Base-by-base conservation (phyloP, 2,329 filamentous ascomycete genomes). In the Colletotrichum sp. region DNA sequence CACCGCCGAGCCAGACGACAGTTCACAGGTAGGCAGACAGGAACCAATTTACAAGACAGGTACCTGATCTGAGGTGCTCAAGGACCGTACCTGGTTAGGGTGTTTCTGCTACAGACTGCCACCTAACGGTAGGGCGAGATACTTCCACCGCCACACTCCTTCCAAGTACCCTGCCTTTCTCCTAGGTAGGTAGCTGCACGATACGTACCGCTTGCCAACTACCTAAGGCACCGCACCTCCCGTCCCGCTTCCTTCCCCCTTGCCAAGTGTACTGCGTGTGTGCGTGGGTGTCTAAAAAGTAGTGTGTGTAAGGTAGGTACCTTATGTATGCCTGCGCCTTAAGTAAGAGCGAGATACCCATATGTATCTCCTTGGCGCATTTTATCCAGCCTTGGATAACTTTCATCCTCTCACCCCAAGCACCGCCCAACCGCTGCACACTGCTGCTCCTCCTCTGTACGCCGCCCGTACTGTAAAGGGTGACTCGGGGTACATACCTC, bases 321-420 rank as follows among this genome's bases (percentile, higher is more conserved):
- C 59, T 32, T 15, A 32, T n/a, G 39, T 49, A 12, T 49, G 39
- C 28, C 60, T 39, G 36, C 28, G 24, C 24, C 36, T 66, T 49
- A 52, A 70, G 55, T 49, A 49, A 49, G 69, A 28, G 59, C 9
- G 72, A 49, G 49, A 71, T 57, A 21, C n/a, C 36, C 65, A 30
- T 26, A 24, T 62, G 63, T 75, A 65, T 60, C 32, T 39, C 49
- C 69, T 49, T 62, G 49, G 30, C 66, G 71, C 64, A 71, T 62
- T 71, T 75, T 71, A 66, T 75, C 72, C 72, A 72, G 63, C 34
- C 49, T 60, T 66, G 72, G 60, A 71, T 52, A 75, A 75, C 72
- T 71, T 66, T 49, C 49, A 24, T 65, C 68, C 59, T 44, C 67
- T 24, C 59, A 21, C 59, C 57, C 67, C 59, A n/a, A 73, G 67